Percentiles rank a stretch among this genome's conserved stretches.
Conservation (phyloP, 345 rosid genomes). For the Citrus cavaleriei region DNA sequence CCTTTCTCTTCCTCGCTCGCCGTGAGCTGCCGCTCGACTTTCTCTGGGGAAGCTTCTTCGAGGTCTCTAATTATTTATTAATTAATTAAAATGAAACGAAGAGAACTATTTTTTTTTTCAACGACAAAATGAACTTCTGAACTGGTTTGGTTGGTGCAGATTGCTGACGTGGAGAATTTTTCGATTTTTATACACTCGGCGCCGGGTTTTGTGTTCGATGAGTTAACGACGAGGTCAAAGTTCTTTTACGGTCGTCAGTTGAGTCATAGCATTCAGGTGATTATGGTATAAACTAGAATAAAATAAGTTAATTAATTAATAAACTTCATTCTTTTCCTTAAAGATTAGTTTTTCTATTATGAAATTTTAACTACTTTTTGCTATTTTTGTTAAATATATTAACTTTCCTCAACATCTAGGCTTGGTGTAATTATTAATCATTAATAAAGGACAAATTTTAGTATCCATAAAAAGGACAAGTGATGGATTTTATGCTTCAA, state of each 20-base stretch:
- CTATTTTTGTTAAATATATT: not conserved
- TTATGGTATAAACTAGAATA: not conserved
- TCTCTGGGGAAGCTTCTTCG: conserved; percentile 70
- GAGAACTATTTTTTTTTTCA: no score
- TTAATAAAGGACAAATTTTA: not conserved
- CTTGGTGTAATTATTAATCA: not conserved
- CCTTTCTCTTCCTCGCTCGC: conserved; percentile 59
- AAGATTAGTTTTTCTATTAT: not conserved
- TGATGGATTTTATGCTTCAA: not conserved
- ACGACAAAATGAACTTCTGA: not conserved
- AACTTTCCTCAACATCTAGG: not conserved
- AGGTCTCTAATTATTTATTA: conserved; percentile 31
- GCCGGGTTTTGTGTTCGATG: conserved; percentile 80
- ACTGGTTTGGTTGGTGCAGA: conserved; percentile 28
- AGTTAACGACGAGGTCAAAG: conserved; percentile 58
- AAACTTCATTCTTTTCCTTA: no score
- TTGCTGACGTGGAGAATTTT: conserved; percentile 54
- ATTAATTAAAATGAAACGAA: no score
- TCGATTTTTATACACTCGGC: conserved; percentile 68
- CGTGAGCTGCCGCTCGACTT: conserved; percentile 61
- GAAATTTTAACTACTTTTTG: not conserved
- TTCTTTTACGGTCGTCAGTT: conserved; percentile 78
- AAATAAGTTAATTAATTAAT: no score
- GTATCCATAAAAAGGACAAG: not conserved
- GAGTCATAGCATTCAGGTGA: conserved; percentile 61